Conservation (phyloP, 1,284 basidiomycete genomes). For the Boletus albobrunnescens region DNA sequence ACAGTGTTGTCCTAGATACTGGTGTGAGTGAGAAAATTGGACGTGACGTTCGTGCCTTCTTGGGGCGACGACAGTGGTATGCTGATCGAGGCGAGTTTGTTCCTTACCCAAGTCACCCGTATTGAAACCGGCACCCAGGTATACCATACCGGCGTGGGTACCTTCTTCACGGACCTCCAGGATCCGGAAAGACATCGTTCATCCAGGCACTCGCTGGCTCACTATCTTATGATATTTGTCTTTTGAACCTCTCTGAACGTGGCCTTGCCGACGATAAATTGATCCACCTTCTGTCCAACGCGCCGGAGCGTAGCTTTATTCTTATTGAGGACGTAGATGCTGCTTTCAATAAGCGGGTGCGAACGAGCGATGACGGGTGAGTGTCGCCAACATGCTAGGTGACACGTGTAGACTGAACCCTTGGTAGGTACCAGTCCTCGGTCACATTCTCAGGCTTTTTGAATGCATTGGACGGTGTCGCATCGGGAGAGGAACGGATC, state of each 20-base stretch:
- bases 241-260: conserved; percentile 94
- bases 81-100: conserved; percentile 78
- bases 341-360: conserved; percentile 91
- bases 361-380: conserved; percentile 86
- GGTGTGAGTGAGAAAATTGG: conserved; percentile 81
- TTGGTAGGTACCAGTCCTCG: conserved; percentile 78
- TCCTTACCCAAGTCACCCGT: conserved; percentile 5
- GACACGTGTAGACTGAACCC: conserved; percentile 15
- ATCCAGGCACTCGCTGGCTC: conserved; percentile 95
- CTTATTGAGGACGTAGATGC: conserved; percentile 98
- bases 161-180: conserved; percentile 92
- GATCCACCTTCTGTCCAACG: conserved; percentile 89
- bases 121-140: conserved; percentile 48
- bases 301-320: conserved; percentile 88
- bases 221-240: conserved; percentile 92
- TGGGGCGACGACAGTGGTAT: conserved; percentile 89
- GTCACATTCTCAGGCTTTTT: conserved; percentile 98
- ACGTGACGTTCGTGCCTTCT: conserved; percentile 78
- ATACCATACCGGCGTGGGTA: conserved; percentile 98
- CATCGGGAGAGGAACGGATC: conserved; percentile 94
- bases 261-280: conserved; percentile 97
- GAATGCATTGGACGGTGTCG: conserved; percentile 97
- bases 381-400: conserved; percentile 15
- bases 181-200: conserved; percentile 97
- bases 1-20: conserved; percentile 86